A percentile compares a stretch with the other conserved stretches of the same genome.
Evolutionary conservation across 1,139 yeast genomes (phyloP).

Genomic region (Blastobotrys petasosporus): DNA sequence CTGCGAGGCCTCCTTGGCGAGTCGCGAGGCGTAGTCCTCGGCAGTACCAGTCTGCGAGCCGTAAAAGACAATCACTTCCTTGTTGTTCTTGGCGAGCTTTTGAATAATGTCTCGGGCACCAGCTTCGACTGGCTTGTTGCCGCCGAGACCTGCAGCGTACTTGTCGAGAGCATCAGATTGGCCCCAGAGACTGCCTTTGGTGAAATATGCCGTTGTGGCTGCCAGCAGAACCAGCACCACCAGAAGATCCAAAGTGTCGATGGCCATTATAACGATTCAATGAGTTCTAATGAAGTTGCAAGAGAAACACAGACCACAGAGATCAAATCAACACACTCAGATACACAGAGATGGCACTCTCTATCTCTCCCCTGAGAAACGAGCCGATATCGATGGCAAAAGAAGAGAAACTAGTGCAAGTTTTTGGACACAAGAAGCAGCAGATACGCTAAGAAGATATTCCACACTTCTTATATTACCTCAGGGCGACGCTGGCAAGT

Average conservation of each 20-base stretch:
- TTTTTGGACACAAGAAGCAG: neutral
- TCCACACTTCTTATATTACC: too few relatives aligned
- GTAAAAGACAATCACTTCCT: conserved; percentile 74
- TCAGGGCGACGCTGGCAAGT: too few relatives aligned
- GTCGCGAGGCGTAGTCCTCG: conserved; percentile 89
- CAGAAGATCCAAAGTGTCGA: conserved; percentile 62
- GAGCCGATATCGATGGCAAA: neutral
- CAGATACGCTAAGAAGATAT: neutral
- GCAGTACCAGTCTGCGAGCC: conserved; percentile 99
- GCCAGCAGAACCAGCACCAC: conserved; percentile 61
- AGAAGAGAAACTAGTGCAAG: neutral
- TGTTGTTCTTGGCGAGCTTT: conserved; percentile 54
- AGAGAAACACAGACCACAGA: too few relatives aligned
- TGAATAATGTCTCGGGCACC: conserved; percentile 49
- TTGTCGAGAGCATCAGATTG: conserved; percentile 29
- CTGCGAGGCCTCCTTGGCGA: conserved; percentile 80
- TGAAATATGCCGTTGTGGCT: conserved; percentile 60
- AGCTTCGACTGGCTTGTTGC: conserved; percentile 29
- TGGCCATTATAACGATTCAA: conserved; percentile 4
- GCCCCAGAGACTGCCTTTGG: conserved; percentile 56
- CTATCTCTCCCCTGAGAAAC: too few relatives aligned
- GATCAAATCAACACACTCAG: too few relatives aligned
- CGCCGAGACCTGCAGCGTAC: conserved; percentile 38
- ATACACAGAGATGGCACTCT: too few relatives aligned
- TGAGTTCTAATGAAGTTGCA: neutral